These are phyloP conservation scores for Bryopsis sp. DNA, from an alignment of 139 green algal species.

Conservation along the genomic window DNA sequence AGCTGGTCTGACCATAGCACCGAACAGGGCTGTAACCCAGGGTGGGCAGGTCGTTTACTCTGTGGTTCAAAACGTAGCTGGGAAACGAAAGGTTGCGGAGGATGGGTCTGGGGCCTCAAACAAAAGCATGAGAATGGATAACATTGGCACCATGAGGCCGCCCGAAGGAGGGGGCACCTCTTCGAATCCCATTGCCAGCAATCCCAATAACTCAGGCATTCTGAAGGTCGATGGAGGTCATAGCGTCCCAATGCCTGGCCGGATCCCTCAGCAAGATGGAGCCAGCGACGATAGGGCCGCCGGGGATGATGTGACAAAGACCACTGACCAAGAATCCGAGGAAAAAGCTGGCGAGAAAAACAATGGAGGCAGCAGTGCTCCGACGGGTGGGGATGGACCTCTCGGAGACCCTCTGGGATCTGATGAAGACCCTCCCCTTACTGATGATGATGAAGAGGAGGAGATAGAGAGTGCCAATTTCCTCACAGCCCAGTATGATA, in stretches of 20 bases:
- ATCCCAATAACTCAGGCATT: background rate
- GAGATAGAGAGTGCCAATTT: background rate
- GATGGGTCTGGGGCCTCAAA: background rate
- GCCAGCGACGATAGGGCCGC: background rate
- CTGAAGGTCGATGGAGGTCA: background rate
- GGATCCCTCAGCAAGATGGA: conserved; percentile 9
- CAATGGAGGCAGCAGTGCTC: background rate
- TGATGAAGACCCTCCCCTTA: background rate
- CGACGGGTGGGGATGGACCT: background rate
- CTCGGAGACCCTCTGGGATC: background rate
- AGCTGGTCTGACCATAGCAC: too few relatives aligned
- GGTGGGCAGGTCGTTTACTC: too few relatives aligned
- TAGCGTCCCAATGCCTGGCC: background rate
- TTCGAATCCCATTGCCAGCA: background rate
- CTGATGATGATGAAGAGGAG: conserved; percentile 16
- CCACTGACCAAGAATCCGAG: background rate
- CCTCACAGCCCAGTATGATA: conserved; percentile 16
- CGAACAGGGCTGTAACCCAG: too few relatives aligned
- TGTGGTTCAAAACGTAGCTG: too few relatives aligned
- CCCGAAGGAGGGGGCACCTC: background rate
- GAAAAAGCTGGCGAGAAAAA: background rate
- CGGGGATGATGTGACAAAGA: too few relatives aligned
- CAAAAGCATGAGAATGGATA: background rate
- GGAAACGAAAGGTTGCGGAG: too few relatives aligned
- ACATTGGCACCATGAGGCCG: background rate